These are phyloP conservation scores for Colletotrichum ledebouriae DNA, from an alignment of 2,329 filamentous ascomycete genomes.

Conservation along the genomic window DNA sequence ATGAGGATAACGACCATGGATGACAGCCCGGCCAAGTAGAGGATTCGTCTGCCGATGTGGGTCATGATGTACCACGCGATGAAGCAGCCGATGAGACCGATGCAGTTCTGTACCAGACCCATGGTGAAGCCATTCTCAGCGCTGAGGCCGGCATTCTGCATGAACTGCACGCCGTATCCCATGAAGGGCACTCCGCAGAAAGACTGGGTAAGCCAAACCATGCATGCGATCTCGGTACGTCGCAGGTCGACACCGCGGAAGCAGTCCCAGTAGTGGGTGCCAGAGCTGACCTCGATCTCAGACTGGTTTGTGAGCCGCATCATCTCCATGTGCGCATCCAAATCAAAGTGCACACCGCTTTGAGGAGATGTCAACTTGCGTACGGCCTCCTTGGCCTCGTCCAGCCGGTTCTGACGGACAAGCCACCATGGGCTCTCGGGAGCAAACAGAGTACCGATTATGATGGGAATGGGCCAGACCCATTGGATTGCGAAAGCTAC, in stretches of 20 bases:
- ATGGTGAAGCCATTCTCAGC: constrained; percentile 51
- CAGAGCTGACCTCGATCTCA: constrained; percentile 47
- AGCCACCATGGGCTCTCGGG: constrained; percentile 48
- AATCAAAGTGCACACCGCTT: constrained; percentile 44
- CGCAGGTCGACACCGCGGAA: constrained; percentile 46
- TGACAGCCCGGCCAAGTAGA: constrained; percentile 56
- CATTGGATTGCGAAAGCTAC: constrained; percentile 51
- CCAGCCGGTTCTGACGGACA: constrained; percentile 44
- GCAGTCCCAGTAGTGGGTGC: constrained; percentile 43
- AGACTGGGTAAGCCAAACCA: constrained; percentile 48
- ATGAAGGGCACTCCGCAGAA: constrained; percentile 45
- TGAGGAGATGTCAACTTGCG: constrained; percentile 39
- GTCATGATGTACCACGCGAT: constrained; percentile 57
- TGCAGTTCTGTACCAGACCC: constrained; percentile 56
- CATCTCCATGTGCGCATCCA: constrained; percentile 44
- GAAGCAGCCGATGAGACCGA: constrained; percentile 58
- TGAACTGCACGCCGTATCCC: constrained; percentile 40
- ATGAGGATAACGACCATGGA: constrained; percentile 56
- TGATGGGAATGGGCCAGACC: constrained; percentile 43
- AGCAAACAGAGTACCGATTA: constrained; percentile 42
- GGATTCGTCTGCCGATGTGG: constrained; percentile 55
- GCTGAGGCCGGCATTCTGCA: constrained; percentile 47
- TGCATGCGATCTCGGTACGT: constrained; percentile 48
- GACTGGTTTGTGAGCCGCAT: constrained; percentile 50
- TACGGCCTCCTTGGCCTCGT: constrained; percentile 43